Percentiles rank a stretch among this genome's conserved stretches.
Conservation (phyloP, 2,329 filamentous ascomycete genomes). For the Monosporascus ibericus region DNA sequence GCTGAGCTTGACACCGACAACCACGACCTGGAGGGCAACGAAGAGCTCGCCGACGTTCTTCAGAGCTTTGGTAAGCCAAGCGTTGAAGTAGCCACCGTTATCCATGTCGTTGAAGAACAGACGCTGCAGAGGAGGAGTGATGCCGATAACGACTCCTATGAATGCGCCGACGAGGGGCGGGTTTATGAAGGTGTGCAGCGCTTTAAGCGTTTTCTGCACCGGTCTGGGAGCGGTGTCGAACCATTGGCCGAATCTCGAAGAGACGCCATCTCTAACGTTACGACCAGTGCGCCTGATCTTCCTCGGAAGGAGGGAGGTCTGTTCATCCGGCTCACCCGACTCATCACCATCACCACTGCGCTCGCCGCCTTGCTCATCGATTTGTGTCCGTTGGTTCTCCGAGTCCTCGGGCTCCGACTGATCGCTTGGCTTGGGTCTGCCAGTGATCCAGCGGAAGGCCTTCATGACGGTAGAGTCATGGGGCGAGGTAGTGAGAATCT, state of each 20-base stretch:
- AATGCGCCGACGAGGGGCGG: conserved; percentile 46
- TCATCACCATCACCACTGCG: background rate
- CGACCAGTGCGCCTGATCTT: conserved; percentile 21
- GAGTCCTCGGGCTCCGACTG: conserved; percentile 15
- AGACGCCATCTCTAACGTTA: conserved; percentile 5
- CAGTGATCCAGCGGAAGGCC: conserved; percentile 10
- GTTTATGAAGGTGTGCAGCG: conserved; percentile 40
- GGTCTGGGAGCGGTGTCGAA: conserved; percentile 23
- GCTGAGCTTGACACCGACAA: conserved; percentile 51
- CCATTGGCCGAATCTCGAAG: conserved; percentile 16
- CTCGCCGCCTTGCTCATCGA: conserved; percentile 1
- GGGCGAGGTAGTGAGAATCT: conserved; percentile 33
- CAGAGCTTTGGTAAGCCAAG: conserved; percentile 49
- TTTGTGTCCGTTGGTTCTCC: conserved; percentile 1
- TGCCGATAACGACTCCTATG: conserved; percentile 44
- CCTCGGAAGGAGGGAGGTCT: conserved; percentile 13
- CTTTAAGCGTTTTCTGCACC: conserved; percentile 27
- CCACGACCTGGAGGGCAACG: conserved; percentile 49
- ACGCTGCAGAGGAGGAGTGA: conserved; percentile 44
- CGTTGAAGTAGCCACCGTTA: conserved; percentile 49
- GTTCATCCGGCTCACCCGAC: conserved; percentile 6
- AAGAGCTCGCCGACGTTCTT: conserved; percentile 53
- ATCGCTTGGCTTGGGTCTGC: conserved; percentile 9
- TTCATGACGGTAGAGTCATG: conserved; percentile 8
- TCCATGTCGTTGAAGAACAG: conserved; percentile 46